Evolutionary conservation across 139 green algal genomes (phyloP), one percentile per base, ranked within the genome.

Genomic region (Chlorella sp.): DNA sequence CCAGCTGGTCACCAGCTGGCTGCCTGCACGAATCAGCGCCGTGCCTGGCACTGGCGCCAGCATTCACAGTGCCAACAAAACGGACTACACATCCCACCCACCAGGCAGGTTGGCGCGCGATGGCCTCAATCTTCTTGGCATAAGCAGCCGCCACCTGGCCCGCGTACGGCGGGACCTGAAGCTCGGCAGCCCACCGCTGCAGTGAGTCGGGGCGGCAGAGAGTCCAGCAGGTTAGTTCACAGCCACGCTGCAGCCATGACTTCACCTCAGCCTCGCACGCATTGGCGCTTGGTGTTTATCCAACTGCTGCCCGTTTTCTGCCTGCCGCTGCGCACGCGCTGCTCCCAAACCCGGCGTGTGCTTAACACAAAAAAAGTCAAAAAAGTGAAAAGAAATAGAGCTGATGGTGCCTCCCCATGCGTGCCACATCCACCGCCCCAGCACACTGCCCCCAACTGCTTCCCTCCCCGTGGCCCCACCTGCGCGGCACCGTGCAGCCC

Each of bases 41-140:
- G n/a, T n/a, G n/a, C n/a, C n/a, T n/a, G n/a, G n/a, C n/a, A n/a
- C n/a, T n/a, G n/a, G n/a, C n/a, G n/a, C n/a, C 64, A 30, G 22
- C 21, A 77, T 28, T 37, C 69, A 37, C 5, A 19, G 21, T 39
- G 12, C 30, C 69, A 77, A 77, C 64, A 71, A 71, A 12, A 26
- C 64, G n/a, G n/a, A 73, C 64, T 73, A 57, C 48, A 57, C 71
- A 3, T 32, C 77, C 24, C n/a, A 42, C 90, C 68, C 64, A 92
- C 90, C 89, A 91, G 73, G 96, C 95, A 0, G 93, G 94, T 91
- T 96, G 96, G 42, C 95, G 94, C 24, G 97, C 95, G 87, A 98
- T 95, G 21, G 94, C 93, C 92, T 97, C 96, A 83, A 97, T 97
- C 91, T 98, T 98, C 85, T 94, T 94, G 89, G 94, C 95, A 93